Conservation (phyloP, 176 grass and related monocot species). For the Ananas comosus region DNA sequence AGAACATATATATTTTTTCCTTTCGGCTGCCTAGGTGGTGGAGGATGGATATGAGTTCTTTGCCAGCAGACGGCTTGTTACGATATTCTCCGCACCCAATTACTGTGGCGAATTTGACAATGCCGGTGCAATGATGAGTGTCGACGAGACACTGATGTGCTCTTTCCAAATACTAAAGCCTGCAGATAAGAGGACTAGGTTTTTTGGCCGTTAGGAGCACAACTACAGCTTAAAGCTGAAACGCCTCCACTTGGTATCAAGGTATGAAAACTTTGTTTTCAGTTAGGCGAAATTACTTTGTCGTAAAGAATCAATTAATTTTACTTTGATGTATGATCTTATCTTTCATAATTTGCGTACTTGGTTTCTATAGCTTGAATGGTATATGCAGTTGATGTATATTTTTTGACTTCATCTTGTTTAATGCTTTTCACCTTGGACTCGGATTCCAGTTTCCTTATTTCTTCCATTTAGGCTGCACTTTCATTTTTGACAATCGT, state of each 20-base stretch:
- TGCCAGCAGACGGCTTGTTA: slow-evolving; percentile 42
- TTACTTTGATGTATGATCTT: background rate
- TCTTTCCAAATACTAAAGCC: slow-evolving; percentile 73
- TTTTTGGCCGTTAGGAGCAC: slow-evolving; percentile 27
- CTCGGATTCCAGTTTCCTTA: background rate
- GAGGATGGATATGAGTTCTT: slow-evolving; percentile 85
- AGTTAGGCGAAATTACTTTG: background rate
- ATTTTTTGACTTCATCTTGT: background rate
- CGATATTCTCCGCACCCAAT: slow-evolving; percentile 62
- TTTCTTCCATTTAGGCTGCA: background rate
- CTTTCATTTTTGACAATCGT: background rate
- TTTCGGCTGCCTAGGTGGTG: slow-evolving; percentile 36
- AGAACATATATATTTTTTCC: slow-evolving; percentile 6
- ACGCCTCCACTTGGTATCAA: slow-evolving; percentile 39
- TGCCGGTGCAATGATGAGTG: slow-evolving; percentile 75
- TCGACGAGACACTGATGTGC: slow-evolving; percentile 63
- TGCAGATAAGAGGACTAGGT: slow-evolving; percentile 25
- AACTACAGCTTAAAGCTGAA: slow-evolving; percentile 5
- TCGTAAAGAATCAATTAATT: background rate
- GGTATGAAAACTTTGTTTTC: slow-evolving; percentile 19
- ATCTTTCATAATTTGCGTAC: background rate
- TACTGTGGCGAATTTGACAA: slow-evolving; percentile 81
- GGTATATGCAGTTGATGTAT: background rate
- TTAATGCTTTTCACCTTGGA: background rate
- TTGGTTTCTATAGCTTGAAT: background rate